Percentiles rank a stretch among this genome's conserved stretches.
phyloP scores from a whole-genome alignment of 768 basidiomycete genomes.

The Mycena latifolia region DNA sequence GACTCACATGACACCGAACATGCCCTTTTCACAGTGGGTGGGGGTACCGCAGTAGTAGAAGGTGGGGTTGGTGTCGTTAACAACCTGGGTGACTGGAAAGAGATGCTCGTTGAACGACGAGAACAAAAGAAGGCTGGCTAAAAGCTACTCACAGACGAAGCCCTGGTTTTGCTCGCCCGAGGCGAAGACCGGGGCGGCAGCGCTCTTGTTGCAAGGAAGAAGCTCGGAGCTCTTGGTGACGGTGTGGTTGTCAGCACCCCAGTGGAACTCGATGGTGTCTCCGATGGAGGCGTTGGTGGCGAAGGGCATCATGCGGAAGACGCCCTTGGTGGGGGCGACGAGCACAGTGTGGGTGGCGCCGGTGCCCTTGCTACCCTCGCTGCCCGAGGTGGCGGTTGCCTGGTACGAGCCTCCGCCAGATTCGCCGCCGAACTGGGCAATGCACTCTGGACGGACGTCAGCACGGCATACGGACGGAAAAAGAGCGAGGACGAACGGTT shows the following conservation, averaged over 20 bases:
- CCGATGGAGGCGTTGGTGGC: constrained; percentile 81
- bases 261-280: constrained; percentile 82
- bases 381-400: constrained; percentile 49
- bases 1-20: constrained; percentile 82
- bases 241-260: constrained; percentile 85
- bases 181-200: constrained; percentile 64
- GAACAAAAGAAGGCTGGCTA: not conserved
- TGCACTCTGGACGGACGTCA: constrained; percentile 62
- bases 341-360: constrained; percentile 81
- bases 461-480: not conserved
- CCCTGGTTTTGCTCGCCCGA: constrained; percentile 73
- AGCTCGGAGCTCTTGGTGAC: constrained; percentile 83
- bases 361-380: constrained; percentile 52
- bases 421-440: constrained; percentile 66
- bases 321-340: constrained; percentile 82
- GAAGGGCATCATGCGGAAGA: constrained; percentile 82
- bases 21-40: constrained; percentile 83
- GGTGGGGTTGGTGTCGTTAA: constrained; percentile 80
- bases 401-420: constrained; percentile 45
- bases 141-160: constrained; percentile 68
- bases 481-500: constrained; percentile 57
- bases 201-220: constrained; percentile 79
- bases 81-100: constrained; percentile 70
- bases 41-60: constrained; percentile 83
- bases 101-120: not conserved